phyloP scores from a whole-genome alignment of 495 filamentous ascomycete genomes.

The Aspergillus heteromorphus region DNA sequence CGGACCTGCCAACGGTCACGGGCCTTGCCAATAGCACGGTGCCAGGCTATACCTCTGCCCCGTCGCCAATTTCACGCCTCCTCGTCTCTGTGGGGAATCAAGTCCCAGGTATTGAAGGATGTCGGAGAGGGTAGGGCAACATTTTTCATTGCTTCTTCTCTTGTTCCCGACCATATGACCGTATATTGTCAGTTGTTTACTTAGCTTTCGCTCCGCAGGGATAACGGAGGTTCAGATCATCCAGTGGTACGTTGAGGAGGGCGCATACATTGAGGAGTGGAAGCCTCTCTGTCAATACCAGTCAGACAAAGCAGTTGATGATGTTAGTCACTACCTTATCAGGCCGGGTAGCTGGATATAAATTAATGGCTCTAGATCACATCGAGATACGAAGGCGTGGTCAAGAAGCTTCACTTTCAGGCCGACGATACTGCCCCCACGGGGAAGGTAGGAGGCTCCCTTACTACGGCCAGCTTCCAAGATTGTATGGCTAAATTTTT shows the following conservation, averaged over 20 bases:
- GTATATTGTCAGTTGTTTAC: conserved; percentile 8
- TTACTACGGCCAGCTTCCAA: not conserved
- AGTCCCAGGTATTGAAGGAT: conserved; percentile 88
- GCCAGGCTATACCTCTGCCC: conserved; percentile 17
- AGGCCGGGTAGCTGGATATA: not conserved
- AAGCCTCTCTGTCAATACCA: conserved; percentile 97
- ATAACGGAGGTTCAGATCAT: conserved; percentile 98
- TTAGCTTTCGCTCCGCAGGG: conserved; percentile 44
- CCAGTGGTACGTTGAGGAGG: conserved; percentile 98
- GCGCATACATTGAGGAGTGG: conserved; percentile 94
- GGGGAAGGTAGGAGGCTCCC: conserved; percentile 53
- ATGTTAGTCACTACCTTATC: conserved; percentile 42
- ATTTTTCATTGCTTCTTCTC: not conserved
- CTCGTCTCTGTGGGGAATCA: conserved; percentile 54
- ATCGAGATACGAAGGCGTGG: conserved; percentile 86
- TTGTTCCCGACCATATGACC: not conserved
- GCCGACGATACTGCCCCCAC: conserved; percentile 94
- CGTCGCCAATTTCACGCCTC: conserved; percentile 57
- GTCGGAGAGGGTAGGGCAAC: conserved; percentile 82
- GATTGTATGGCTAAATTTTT: conserved; percentile 5
- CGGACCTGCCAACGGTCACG: conserved; percentile 23
- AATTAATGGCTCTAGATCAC: conserved; percentile 59
- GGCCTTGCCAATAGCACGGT: conserved; percentile 24
- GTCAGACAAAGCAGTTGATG: conserved; percentile 96
- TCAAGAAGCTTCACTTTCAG: conserved; percentile 94